Conservation (phyloP, 179 eudicot genomes). For the Drosera spatulata region DNA sequence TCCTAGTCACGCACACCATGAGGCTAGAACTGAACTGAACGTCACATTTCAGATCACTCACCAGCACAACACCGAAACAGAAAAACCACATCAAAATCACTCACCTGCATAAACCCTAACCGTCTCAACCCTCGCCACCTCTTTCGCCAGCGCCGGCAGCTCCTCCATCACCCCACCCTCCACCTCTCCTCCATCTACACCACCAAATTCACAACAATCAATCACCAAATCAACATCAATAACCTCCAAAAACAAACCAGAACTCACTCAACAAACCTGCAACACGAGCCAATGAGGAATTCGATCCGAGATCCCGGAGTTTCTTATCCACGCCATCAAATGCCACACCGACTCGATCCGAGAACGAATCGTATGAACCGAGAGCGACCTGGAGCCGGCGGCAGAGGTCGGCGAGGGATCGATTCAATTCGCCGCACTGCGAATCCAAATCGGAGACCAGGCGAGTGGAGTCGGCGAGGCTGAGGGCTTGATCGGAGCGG, state of each 20-base stretch:
- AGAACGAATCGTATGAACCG: conserved; percentile 39
- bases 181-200: conserved; percentile 26
- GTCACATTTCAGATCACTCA: background rate
- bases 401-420: conserved; percentile 43
- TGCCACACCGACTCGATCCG: conserved; percentile 26
- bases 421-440: conserved; percentile 41
- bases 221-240: conserved; percentile 2
- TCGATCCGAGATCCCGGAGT: conserved; percentile 24
- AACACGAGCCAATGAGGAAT: conserved; percentile 20
- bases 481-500: conserved; percentile 27
- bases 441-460: conserved; percentile 43
- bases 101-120: conserved; percentile 81
- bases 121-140: conserved; percentile 85
- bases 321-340: conserved; percentile 13
- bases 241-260: conserved; percentile 4
- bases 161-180: conserved; percentile 56
- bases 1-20: too few species aligned
- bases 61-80: background rate
- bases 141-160: conserved; percentile 75
- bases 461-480: conserved; percentile 29
- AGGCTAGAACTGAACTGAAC: too few species aligned
- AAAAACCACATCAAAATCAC: conserved; percentile 7
- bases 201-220: conserved; percentile 7
- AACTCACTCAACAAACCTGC: conserved; percentile 12
- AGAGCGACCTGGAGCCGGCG: conserved; percentile 26